Conservation (phyloP, 345 rosid species). For the Orychophragmus violaceus region DNA sequence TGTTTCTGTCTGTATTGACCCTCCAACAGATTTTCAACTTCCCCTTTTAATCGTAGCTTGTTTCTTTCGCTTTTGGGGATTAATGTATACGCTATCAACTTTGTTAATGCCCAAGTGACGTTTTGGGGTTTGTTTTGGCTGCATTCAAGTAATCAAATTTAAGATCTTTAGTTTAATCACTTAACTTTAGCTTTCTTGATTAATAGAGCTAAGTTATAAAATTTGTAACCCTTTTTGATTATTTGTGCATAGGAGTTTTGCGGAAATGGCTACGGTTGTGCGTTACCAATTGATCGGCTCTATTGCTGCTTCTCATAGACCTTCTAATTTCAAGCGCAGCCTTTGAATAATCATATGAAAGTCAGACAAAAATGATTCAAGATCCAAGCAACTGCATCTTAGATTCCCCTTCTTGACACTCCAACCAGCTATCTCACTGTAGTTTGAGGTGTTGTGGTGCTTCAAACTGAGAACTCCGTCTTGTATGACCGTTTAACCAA, state of each 20-base stretch:
- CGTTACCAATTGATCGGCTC: constrained; percentile 56
- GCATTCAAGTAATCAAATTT: neutral
- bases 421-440: no score
- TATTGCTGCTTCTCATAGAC: constrained; percentile 30
- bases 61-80: neutral
- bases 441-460: no score
- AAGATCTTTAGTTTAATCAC: neutral
- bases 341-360: constrained; percentile 30
- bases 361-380: constrained; percentile 25
- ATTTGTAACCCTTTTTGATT: neutral
- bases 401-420: constrained; percentile 46
- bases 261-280: constrained; percentile 50
- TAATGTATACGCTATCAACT: neutral
- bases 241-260: neutral
- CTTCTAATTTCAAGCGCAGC: constrained; percentile 17
- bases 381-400: constrained; percentile 51
- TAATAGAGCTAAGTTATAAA: neutral
- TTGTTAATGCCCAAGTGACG: neutral
- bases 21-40: neutral
- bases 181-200: neutral
- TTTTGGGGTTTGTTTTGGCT: neutral
- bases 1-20: neutral
- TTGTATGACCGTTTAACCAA: no score
- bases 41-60: neutral
- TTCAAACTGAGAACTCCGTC: no score